Evolutionary conservation across 1,284 basidiomycete species (phyloP).

Genomic region (Cutaneotrichosporon sp.): DNA sequence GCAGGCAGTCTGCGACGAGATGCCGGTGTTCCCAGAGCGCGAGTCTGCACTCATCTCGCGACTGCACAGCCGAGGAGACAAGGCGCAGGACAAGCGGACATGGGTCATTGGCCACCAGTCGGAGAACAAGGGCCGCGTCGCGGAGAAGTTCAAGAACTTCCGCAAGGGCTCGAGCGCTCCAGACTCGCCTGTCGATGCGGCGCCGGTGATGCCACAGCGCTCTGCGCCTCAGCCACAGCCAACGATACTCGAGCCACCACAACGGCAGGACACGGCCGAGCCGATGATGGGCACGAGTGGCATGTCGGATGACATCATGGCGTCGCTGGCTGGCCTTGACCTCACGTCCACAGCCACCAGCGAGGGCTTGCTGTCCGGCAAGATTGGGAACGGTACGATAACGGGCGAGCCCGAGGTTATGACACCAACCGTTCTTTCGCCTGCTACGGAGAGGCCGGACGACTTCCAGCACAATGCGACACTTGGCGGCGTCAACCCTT

Average conservation of each 20-base stretch:
- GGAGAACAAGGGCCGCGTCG: constrained; percentile 73
- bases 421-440: constrained; percentile 9
- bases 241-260: constrained; percentile 4
- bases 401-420: constrained; percentile 17
- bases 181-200: constrained; percentile 8
- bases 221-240: constrained; percentile 14
- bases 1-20: constrained; percentile 95
- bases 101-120: constrained; percentile 96
- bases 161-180: constrained; percentile 30
- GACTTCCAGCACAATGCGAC: constrained; percentile 38
- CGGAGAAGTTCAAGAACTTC: constrained; percentile 60
- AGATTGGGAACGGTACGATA: constrained; percentile 1
- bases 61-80: constrained; percentile 82
- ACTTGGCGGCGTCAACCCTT: constrained; percentile 46
- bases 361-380: constrained; percentile 11
- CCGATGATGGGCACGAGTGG: constrained; percentile 43
- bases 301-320: constrained; percentile 64
- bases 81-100: constrained; percentile 88
- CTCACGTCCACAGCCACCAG: constrained; percentile 55
- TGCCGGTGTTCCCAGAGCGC: constrained; percentile 96
- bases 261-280: constrained; percentile 16
- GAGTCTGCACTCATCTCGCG: constrained; percentile 85
- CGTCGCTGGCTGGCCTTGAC: constrained; percentile 79
- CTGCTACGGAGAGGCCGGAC: constrained; percentile 4
- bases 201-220: constrained; percentile 12